phyloP scores from a whole-genome alignment of 495 filamentous ascomycete genomes.

The Podospora anserina region DNA sequence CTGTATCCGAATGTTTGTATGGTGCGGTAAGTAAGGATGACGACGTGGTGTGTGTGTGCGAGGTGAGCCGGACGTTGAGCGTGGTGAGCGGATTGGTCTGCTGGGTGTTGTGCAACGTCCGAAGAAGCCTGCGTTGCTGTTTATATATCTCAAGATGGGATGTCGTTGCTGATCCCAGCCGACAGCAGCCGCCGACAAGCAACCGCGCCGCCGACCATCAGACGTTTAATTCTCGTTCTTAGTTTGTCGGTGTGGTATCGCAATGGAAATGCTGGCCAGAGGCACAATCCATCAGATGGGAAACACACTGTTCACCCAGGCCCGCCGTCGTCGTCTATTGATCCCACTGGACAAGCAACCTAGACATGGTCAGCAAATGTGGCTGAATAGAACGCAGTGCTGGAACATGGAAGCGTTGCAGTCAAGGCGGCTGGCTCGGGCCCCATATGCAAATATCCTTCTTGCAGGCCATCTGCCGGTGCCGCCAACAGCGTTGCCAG shows the following conservation, averaged over 20 bases:
- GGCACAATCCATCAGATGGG: background rate
- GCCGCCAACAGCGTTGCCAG: background rate
- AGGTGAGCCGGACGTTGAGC: background rate
- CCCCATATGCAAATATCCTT: conserved; percentile 5
- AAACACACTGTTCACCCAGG: background rate
- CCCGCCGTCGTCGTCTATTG: background rate
- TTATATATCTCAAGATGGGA: background rate
- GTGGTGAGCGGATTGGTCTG: background rate
- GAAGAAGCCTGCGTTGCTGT: background rate
- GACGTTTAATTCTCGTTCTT: background rate
- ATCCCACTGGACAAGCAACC: background rate
- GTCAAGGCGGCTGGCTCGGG: background rate
- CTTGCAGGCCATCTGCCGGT: background rate
- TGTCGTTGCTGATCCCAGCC: background rate
- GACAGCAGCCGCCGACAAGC: background rate
- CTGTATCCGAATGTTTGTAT: conserved; percentile 3
- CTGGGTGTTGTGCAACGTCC: conserved; percentile 2
- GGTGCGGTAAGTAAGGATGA: background rate
- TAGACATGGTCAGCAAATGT: background rate
- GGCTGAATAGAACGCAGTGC: background rate
- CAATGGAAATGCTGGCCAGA: background rate
- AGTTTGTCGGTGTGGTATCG: too few species aligned
- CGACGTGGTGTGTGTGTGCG: background rate
- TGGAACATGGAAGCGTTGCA: conserved; percentile 3
- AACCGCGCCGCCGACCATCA: background rate